Base-by-base conservation (phyloP, 2,329 filamentous ascomycete species). In the Curvularia hawaiiensis region DNA sequence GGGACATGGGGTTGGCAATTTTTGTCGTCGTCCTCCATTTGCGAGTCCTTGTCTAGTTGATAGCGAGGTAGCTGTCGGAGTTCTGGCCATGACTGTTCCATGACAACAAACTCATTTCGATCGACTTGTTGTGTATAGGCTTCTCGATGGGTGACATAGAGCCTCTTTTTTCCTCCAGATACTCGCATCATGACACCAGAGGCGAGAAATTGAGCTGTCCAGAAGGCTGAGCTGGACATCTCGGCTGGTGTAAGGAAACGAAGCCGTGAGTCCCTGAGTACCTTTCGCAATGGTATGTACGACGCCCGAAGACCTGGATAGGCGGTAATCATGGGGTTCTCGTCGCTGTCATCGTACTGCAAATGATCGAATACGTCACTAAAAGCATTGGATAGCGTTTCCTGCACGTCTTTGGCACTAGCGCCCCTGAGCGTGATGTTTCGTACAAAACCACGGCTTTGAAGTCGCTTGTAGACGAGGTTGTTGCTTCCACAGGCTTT, bases 271-370 rank as follows among this genome's bases (percentile, higher is more conserved):
- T 91, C 88, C 68, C 89, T 91, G 70, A 90, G 85, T 3, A 91
- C 79, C 72, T 93, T 93, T 50, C 90, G 85, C 18, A 94, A 79
- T 5, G 90, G 90, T n/a, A 93, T 83, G 83, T 90, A 91, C 0
- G 84, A 76, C 43, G 89, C 87, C 52, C 84, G 82, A 18, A 93
- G 79, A 6, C 87, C 90, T 20, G 88, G 78, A 38, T 68, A 66
- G 1, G 65, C 50, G 33, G 56, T 54, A n/a, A 72, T 56, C 43
- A 64, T 64, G 8, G 63, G 63, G n/a, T 71, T 65, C n/a, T 66
- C 64, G 35, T 70, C 67, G 22, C 67, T 63, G 24, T 70, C 63
- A 12, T 67, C 66, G 35, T 71, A 70, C 28, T 65, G 64, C 12
- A 76, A 44, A 50, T 71, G 65, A 12, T 71, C 69, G 79, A 67